These are phyloP conservation scores for Agastache rugosa DNA, from an alignment of 257 asterid species.

Conservation along the genomic window DNA sequence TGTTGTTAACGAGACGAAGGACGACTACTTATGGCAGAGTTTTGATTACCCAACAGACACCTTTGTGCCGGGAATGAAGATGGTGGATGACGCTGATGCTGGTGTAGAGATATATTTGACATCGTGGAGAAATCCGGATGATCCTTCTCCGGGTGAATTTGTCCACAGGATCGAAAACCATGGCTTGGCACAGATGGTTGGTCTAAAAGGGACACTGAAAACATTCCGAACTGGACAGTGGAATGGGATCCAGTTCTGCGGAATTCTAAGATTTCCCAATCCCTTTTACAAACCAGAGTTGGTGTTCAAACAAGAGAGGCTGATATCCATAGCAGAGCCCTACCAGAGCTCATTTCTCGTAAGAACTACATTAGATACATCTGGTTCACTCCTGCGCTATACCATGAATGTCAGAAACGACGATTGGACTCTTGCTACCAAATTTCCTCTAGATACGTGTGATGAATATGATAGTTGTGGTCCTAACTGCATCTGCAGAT, in stretches of 20 bases:
- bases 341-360: not conserved
- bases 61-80: not conserved
- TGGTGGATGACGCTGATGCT: not conserved
- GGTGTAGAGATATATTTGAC: not conserved
- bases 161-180: not conserved
- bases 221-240: not conserved
- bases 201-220: not conserved
- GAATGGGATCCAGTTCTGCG: not conserved
- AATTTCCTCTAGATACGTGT: not conserved
- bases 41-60: not conserved
- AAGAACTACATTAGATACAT: not conserved
- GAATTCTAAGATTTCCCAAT: not conserved
- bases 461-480: conserved; percentile 20
- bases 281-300: not conserved
- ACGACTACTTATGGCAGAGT: not conserved
- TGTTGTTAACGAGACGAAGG: not conserved
- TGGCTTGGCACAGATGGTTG: not conserved
- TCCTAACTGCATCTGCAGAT: not conserved
- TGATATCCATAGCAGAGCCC: not conserved
- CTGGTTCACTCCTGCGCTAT: not conserved
- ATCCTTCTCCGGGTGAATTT: not conserved
- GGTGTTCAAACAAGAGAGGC: not conserved
- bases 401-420: not conserved
- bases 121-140: not conserved
- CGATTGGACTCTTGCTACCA: not conserved